Conservation (phyloP, 2,329 filamentous ascomycete genomes). For the Fusarium nisikadoi region DNA sequence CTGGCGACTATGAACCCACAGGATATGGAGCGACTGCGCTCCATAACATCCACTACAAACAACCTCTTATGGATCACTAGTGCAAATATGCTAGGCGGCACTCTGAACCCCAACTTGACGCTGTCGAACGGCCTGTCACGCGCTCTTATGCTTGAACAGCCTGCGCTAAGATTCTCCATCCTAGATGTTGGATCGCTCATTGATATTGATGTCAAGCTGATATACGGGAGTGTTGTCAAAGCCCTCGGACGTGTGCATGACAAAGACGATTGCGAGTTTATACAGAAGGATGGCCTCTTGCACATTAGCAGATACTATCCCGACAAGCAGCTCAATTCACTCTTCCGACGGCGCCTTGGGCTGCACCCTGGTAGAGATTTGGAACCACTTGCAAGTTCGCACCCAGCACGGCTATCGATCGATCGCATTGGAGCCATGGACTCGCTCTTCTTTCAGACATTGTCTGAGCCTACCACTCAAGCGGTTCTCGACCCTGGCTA, state of each 20-base stretch:
- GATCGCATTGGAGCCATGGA: neutral
- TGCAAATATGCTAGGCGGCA: neutral
- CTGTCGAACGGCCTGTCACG: neutral
- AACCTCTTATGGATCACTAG: neutral
- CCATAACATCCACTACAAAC: neutral
- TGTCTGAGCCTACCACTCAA: fast-evolving
- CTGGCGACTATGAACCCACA: neutral
- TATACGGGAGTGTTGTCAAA: neutral
- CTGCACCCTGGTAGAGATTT: neutral
- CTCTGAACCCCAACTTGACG: neutral
- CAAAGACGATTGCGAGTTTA: neutral
- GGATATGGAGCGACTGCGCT: neutral
- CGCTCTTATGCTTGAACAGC: neutral
- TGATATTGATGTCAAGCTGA: neutral
- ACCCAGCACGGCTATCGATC: neutral
- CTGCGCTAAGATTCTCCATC: neutral
- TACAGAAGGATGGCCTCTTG: neutral
- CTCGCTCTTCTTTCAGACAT: neutral
- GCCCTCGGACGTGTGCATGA: neutral
- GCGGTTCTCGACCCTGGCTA: fast-evolving
- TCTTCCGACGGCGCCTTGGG: neutral
- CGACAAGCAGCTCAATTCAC: neutral
- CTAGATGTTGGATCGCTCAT: neutral
- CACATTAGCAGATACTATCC: neutral
- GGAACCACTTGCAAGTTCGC: neutral